Percentiles rank a stretch among this genome's conserved stretches.
Conservation (phyloP, 1,139 yeast species). For the Pichia norvegensis region DNA sequence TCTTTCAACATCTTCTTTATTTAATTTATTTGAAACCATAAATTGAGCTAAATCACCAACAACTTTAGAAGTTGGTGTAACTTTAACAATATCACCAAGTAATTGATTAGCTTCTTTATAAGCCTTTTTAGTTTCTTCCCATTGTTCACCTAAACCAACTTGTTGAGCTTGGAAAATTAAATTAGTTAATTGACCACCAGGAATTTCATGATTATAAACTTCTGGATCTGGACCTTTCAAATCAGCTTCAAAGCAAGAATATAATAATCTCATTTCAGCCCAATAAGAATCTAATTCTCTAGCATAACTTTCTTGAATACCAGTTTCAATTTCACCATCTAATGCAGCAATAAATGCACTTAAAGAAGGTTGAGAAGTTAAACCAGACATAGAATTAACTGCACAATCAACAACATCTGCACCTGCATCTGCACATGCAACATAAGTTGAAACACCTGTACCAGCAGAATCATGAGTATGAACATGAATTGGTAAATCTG, state of each 20-base stretch:
- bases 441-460: constrained; percentile 97
- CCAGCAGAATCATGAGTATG: constrained; percentile 99
- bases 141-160: constrained; percentile 91
- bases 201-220: constrained; percentile 95
- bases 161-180: constrained; percentile 98
- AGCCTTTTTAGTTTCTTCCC: constrained; percentile 93
- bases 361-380: constrained; percentile 97
- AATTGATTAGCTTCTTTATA: constrained; percentile 84
- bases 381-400: constrained; percentile 93
- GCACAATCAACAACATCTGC: constrained; percentile 99
- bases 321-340: constrained; percentile 78
- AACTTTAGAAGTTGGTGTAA: constrained; percentile 97
- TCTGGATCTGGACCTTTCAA: constrained; percentile 99
- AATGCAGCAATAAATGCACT: constrained; percentile 87
- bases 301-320: constrained; percentile 57
- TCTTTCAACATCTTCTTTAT: constrained; percentile 75
- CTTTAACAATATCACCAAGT: constrained; percentile 94
- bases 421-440: constrained; percentile 89
- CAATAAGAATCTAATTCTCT: constrained; percentile 88
- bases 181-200: constrained; percentile 98
- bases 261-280: constrained; percentile 96
- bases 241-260: constrained; percentile 96
- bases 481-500: constrained; percentile 92
- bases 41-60: constrained; percentile 99
- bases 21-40: constrained; percentile 91